Percentiles rank a stretch among this genome's conserved stretches.
phyloP scores from a whole-genome alignment of 805 yeast species.

The Kodamaea laetipori region DNA sequence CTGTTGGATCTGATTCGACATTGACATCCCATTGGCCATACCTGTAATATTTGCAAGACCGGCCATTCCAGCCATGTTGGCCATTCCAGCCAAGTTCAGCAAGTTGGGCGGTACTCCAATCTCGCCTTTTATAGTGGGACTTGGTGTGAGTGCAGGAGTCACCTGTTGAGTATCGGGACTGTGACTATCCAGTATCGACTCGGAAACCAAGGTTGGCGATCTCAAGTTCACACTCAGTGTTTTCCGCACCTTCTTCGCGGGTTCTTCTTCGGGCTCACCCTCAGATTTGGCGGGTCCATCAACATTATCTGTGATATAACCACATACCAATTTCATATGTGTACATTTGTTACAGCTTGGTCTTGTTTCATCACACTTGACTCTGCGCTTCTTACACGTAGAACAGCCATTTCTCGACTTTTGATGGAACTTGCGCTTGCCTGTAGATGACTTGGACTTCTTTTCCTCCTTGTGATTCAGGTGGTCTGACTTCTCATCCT shows the following conservation, averaged over 20 bases:
- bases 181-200: neutral
- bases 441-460: conserved; percentile 41
- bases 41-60: neutral
- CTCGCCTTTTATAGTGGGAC: conserved; percentile 3
- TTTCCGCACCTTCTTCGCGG: conserved; percentile 8
- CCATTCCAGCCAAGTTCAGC: neutral
- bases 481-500: conserved; percentile 1
- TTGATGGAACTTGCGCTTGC: conserved; percentile 84
- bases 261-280: conserved; percentile 8
- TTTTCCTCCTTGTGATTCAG: conserved; percentile 4
- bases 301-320: conserved; percentile 43
- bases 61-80: neutral
- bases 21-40: conserved; percentile 3
- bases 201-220: conserved; percentile 10
- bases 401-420: conserved; percentile 88
- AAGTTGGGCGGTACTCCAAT: neutral
- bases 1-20: conserved; percentile 2
- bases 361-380: conserved; percentile 86
- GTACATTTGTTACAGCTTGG: conserved; percentile 80
- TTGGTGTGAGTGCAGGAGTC: conserved; percentile 28
- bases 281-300: conserved; percentile 5
- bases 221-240: conserved; percentile 4
- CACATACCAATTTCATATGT: conserved; percentile 77
- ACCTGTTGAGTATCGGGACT: conserved; percentile 24
- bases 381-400: conserved; percentile 86